Evolutionary conservation across 1,139 yeast genomes (phyloP), one percentile per base, ranked within the genome.

Genomic region (Pichia sp.): DNA sequence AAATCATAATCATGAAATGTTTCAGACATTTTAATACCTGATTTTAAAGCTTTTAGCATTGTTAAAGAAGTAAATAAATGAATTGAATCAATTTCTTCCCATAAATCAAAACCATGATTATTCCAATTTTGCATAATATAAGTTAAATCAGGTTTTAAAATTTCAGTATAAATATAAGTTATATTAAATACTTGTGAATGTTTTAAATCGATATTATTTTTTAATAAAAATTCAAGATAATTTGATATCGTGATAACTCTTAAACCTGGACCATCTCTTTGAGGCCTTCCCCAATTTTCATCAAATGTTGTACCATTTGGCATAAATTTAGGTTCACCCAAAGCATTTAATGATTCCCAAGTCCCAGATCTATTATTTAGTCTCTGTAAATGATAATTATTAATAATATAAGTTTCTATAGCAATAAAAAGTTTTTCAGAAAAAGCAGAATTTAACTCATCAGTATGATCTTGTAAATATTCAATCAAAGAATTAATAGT

Each of bases 211-310:
- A 55, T 43, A 30, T 64, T 61, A 48, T 62, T 62, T 35, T 66
- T 59, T 6, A 66, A 54, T 47, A 80, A 61, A 10, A 71, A 54
- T 27, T 66, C 63, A 49, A 87, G 58, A 60, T 78, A 87, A 51
- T 76, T 75, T 40, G 77, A 63, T 29, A 83, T 71, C 1, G 96
- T 73, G 42, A 82, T 71, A 4, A 81, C 73, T 53, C 97, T 72
- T 47, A 90, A 70, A 0, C 95, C 94, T 0, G 97, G 97, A 0
- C 97, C 97, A 62, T 92, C 98, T 51, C 87, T 74, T 64, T 90
- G 98, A 1, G 98, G 98, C 55, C 98, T 72, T 2, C 97, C 97
- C 98, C 97, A 90, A 35, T 68, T 61, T 2, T 69, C 79, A 16
- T 65, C 61, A 55, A 83, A 90, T 1, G 84, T 70, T 0, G 76